Evolutionary conservation across 2,329 filamentous ascomycete genomes (phyloP).

Genomic region (Pyricularia pennisetigena): DNA sequence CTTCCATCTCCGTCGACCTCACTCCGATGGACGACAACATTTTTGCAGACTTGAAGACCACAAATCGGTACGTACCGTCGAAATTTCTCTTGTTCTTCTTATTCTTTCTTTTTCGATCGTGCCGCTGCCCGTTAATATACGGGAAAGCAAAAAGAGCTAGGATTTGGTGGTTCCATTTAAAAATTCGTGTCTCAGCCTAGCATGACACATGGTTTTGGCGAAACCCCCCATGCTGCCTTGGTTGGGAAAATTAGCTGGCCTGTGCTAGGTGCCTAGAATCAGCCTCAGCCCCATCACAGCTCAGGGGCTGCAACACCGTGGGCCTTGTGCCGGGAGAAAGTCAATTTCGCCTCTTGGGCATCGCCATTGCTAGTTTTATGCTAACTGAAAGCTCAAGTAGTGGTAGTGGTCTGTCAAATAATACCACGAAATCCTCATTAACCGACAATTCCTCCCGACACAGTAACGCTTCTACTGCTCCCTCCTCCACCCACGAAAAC

Average conservation of each 20-base stretch:
- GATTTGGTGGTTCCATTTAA: not conserved
- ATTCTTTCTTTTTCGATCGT: not conserved
- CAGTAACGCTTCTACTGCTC: slow-evolving; percentile 51
- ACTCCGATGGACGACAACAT: slow-evolving; percentile 40
- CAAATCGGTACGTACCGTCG: slow-evolving; percentile 40
- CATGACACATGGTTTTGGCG: not conserved
- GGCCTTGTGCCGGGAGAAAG: not conserved
- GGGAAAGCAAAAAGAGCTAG: not conserved
- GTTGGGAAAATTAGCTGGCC: slow-evolving; percentile 2
- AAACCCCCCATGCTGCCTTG: not conserved
- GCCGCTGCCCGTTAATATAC: not conserved
- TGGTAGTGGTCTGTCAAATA: slow-evolving; percentile 51
- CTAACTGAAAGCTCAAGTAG: slow-evolving; percentile 20
- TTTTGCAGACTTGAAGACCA: slow-evolving; percentile 42
- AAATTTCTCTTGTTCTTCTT: not conserved
- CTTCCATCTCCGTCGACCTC: slow-evolving; percentile 24
- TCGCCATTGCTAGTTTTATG: not conserved
- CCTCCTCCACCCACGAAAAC: slow-evolving; percentile 41
- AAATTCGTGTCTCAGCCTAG: not conserved
- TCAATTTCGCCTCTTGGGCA: not conserved
- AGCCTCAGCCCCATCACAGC: not conserved
- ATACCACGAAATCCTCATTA: slow-evolving; percentile 49
- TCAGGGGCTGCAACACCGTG: not conserved
- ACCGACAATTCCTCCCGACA: slow-evolving; percentile 52
- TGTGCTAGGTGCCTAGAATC: slow-evolving; percentile 1